Conservation (phyloP, 306 rosid species). For the Clitoria ternatea region DNA sequence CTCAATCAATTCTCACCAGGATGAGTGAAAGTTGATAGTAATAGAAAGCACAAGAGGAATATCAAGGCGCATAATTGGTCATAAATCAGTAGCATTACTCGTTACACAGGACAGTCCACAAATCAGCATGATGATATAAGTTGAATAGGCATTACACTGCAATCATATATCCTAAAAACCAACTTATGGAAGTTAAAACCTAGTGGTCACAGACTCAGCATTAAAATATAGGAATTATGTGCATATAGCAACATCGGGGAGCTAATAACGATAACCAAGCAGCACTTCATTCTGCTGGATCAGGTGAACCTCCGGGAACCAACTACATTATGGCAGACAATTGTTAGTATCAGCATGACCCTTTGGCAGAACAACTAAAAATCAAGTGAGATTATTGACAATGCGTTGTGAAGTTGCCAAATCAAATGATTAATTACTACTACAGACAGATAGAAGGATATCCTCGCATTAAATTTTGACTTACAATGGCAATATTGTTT, state of each 20-base stretch:
- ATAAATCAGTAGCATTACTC: slow-evolving; percentile 4
- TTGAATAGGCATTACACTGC: slow-evolving; percentile 25
- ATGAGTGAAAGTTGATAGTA: not conserved
- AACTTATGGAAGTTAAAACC: not conserved
- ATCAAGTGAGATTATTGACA: not conserved
- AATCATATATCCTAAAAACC: slow-evolving; percentile 25
- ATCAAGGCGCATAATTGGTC: not conserved
- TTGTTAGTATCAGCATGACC: not conserved
- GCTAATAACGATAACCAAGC: not conserved
- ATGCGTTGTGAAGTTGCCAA: not conserved
- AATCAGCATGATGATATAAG: slow-evolving; percentile 17
- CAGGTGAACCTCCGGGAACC: slow-evolving; percentile 90
- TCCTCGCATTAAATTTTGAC: slow-evolving; percentile 50
- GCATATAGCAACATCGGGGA: slow-evolving; percentile 21
- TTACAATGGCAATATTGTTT: slow-evolving; percentile 99
- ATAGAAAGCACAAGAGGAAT: not conserved
- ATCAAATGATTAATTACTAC: not conserved
- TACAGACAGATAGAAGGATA: not conserved
- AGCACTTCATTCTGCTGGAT: slow-evolving; percentile 59
- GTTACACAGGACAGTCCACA: slow-evolving; percentile 12
- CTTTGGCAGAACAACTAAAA: not conserved
- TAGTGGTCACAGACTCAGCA: slow-evolving; percentile 29
- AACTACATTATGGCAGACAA: slow-evolving; percentile 47
- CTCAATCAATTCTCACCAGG: too few species aligned
- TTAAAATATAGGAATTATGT: slow-evolving; percentile 34